Evolutionary conservation across 192 early-diverging fungal genomes (phyloP).

Genomic region (Coemansia brasiliensis): DNA sequence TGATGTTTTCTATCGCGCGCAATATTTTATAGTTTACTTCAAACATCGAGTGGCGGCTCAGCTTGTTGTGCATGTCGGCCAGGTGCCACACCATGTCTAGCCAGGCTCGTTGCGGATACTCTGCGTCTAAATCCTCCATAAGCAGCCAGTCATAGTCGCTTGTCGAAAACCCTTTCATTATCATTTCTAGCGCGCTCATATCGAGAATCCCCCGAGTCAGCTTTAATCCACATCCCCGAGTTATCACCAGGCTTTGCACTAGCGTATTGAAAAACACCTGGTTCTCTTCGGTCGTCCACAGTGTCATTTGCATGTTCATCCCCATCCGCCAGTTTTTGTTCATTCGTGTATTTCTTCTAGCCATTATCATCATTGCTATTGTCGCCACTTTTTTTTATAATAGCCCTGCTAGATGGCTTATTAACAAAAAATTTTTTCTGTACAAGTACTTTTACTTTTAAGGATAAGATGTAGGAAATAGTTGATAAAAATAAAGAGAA

Average conservation of each 20-base stretch:
- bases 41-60: slow-evolving; percentile 27
- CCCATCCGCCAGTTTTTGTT: slow-evolving; percentile 37
- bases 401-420: no score
- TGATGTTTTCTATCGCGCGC: slow-evolving; percentile 33
- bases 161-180: slow-evolving; percentile 27
- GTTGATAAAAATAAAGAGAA: no score
- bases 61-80: slow-evolving; percentile 35
- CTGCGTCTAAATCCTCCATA: slow-evolving; percentile 30
- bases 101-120: slow-evolving; percentile 39
- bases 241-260: slow-evolving; percentile 26
- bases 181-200: slow-evolving; percentile 27
- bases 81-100: slow-evolving; percentile 41
- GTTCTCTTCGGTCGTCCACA: slow-evolving; percentile 39
- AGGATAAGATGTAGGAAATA: no score
- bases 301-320: slow-evolving; percentile 22
- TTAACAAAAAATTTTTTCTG: no score
- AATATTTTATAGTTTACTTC: slow-evolving; percentile 49
- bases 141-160: slow-evolving; percentile 23
- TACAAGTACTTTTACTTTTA: no score
- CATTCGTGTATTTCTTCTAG: slow-evolving; percentile 15
- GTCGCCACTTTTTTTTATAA: no score
- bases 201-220: slow-evolving; percentile 32
- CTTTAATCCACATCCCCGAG: slow-evolving; percentile 13
- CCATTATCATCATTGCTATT: slow-evolving; percentile 8
- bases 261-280: slow-evolving; percentile 22